These are phyloP conservation scores for Melampsora larici-populina DNA, from an alignment of 1,284 basidiomycete species.

Conservation along the genomic window DNA sequence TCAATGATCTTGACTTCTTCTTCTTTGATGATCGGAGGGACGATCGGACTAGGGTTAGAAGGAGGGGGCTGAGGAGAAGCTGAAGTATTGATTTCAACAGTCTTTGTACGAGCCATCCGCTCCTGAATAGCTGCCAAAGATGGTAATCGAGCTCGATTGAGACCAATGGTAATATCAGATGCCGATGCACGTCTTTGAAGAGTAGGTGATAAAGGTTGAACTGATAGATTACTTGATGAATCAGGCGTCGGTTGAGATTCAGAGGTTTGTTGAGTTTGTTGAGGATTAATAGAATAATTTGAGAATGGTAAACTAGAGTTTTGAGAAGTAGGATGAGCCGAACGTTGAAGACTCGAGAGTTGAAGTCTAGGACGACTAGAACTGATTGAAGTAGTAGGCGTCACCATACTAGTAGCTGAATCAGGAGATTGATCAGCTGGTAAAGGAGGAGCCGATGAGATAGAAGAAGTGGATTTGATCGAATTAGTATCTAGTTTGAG, in stretches of 20 bases:
- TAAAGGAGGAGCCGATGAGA: not conserved
- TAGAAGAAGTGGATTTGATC: too few relatives aligned
- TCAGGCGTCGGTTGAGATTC: not conserved
- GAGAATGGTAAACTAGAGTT: not conserved
- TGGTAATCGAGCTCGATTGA: conserved; percentile 28
- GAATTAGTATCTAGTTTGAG: conserved; percentile 14
- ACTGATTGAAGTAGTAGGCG: not conserved
- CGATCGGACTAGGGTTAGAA: not conserved
- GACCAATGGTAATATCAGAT: conserved; percentile 23
- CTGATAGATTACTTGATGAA: not conserved
- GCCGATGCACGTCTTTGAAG: conserved; percentile 16
- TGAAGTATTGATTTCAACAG: not conserved
- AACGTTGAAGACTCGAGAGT: not conserved
- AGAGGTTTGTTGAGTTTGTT: not conserved
- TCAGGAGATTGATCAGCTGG: not conserved
- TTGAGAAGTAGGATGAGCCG: not conserved
- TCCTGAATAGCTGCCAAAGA: conserved; percentile 38
- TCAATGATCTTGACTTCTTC: not conserved
- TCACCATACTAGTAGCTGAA: not conserved
- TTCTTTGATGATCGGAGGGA: not conserved
- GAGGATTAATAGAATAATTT: not conserved
- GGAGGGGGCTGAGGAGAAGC: not conserved
- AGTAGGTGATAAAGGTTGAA: conserved; percentile 5
- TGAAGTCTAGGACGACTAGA: conserved; percentile 2
- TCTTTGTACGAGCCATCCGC: conserved; percentile 21